Percentiles rank a stretch among this genome's conserved stretches.
phyloP scores from a whole-genome alignment of 768 basidiomycete genomes.

The Rhodotorula toruloides region DNA sequence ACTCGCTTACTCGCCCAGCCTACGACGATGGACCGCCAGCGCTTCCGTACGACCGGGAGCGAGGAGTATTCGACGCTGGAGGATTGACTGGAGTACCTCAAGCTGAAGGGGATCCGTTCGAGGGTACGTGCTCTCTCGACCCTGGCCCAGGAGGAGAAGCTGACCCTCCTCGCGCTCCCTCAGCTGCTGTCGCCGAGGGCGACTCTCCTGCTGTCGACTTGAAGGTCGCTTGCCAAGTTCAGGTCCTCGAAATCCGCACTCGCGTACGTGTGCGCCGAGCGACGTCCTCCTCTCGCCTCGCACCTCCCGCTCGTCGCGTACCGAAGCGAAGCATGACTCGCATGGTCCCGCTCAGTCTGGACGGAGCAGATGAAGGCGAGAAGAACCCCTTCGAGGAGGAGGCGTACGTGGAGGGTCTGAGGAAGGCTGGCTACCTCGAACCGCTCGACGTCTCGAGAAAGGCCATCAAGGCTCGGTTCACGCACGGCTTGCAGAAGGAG shows the following conservation, averaged over 20 bases:
- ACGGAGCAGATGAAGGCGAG: neutral
- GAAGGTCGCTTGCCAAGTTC: neutral
- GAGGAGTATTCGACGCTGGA: no score
- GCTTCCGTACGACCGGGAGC: no score
- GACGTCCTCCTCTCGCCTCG: neutral
- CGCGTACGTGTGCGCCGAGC: neutral
- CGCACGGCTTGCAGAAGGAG: constrained; percentile 25
- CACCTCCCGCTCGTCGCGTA: neutral
- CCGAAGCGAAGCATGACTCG: constrained; percentile 5
- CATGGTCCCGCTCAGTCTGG: neutral
- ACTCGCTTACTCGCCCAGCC: no score
- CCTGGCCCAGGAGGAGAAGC: no score
- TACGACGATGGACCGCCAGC: no score
- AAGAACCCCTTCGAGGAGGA: constrained; percentile 8
- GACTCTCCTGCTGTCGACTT: neutral
- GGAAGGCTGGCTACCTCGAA: constrained; percentile 18
- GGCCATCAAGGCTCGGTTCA: constrained; percentile 26
- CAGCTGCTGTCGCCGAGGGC: no score
- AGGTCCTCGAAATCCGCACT: neutral
- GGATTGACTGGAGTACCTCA: no score
- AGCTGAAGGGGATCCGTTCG: no score
- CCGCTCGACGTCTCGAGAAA: constrained; percentile 28
- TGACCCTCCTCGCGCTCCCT: neutral
- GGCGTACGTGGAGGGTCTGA: neutral
- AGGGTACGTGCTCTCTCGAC: no score